phyloP scores from a whole-genome alignment of 2,329 filamentous ascomycete genomes.

The Aureobasidium sp. region DNA sequence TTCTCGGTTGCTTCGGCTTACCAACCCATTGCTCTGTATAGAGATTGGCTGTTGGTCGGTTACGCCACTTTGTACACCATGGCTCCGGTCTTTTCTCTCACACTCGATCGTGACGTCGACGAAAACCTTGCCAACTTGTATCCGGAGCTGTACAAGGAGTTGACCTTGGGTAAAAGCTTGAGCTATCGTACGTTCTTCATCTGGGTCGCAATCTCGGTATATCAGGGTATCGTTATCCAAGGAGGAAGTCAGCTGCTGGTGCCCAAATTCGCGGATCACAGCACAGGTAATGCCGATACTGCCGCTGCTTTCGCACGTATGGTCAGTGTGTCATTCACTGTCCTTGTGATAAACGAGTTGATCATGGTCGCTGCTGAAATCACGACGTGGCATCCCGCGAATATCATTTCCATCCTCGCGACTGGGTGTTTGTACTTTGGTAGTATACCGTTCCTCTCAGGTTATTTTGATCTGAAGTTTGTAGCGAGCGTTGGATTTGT shows the following conservation, averaged over 20 bases:
- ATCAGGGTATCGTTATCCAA: constrained; percentile 96
- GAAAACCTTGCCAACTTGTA: constrained; percentile 95
- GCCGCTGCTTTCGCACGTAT: constrained; percentile 57
- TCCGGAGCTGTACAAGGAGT: constrained; percentile 96
- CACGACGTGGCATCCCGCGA: constrained; percentile 96
- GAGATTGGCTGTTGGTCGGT: constrained; percentile 96
- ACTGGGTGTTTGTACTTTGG: constrained; percentile 85
- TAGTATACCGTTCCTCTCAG: constrained; percentile 84
- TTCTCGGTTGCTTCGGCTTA: constrained; percentile 95
- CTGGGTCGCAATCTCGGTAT: constrained; percentile 95
- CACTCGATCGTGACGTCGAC: constrained; percentile 95
- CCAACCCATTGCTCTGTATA: constrained; percentile 94
- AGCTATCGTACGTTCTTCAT: constrained; percentile 96
- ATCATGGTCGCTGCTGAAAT: constrained; percentile 98
- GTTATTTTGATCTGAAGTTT: constrained; percentile 90
- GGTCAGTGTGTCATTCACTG: constrained; percentile 93
- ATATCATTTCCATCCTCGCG: constrained; percentile 86
- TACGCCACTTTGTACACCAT: constrained; percentile 98
- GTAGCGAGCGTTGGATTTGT: constrained; percentile 83
- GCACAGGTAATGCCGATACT: constrained; percentile 26
- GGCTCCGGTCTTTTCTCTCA: constrained; percentile 89
- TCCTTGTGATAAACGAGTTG: constrained; percentile 92
- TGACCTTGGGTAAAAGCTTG: constrained; percentile 88
- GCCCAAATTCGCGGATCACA: constrained; percentile 62
- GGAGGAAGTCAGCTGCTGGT: constrained; percentile 92